phyloP scores from a whole-genome alignment of 768 basidiomycete species.

The Tephrocybe sp. region DNA sequence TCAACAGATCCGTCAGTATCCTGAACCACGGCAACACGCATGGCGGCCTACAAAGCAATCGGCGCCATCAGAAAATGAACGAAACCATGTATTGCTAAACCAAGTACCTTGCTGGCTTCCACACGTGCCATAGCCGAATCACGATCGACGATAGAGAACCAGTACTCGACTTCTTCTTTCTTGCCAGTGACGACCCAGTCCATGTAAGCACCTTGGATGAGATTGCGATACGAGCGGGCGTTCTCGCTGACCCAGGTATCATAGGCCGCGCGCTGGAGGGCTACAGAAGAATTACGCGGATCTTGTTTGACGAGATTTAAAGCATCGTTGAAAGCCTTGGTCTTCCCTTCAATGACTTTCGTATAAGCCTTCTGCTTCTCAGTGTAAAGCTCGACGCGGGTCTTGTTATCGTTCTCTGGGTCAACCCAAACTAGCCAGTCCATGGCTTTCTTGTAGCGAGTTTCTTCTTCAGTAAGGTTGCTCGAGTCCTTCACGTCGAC shows the following conservation, averaged over 20 bases:
- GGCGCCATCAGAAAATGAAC: not conserved
- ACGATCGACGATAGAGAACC: constrained; percentile 8
- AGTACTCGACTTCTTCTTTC: constrained; percentile 11
- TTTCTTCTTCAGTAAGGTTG: constrained; percentile 1
- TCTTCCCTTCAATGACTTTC: not conserved
- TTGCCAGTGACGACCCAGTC: constrained; percentile 9
- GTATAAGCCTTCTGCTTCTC: constrained; percentile 5
- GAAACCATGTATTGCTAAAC: not conserved
- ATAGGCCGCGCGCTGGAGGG: not conserved
- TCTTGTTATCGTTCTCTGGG: not conserved
- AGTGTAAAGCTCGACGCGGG: constrained; percentile 3
- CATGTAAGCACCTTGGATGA: constrained; percentile 8
- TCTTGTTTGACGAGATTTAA: not conserved
- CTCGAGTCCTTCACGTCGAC: constrained; percentile 2
- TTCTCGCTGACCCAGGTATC: constrained; percentile 9
- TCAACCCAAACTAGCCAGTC: constrained; percentile 1
- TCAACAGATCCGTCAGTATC: constrained; percentile 7
- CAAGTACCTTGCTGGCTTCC: constrained; percentile 6
- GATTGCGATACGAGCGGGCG: constrained; percentile 5
- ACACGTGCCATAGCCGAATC: constrained; percentile 7
- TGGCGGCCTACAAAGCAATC: constrained; percentile 1
- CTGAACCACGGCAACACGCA: constrained; percentile 4
- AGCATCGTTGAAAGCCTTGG: constrained; percentile 5
- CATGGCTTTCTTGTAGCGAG: constrained; percentile 5
- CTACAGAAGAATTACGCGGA: not conserved